These are phyloP conservation scores for Eucommia ulmoides DNA, from an alignment of 257 asterid species.

Conservation along the genomic window DNA sequence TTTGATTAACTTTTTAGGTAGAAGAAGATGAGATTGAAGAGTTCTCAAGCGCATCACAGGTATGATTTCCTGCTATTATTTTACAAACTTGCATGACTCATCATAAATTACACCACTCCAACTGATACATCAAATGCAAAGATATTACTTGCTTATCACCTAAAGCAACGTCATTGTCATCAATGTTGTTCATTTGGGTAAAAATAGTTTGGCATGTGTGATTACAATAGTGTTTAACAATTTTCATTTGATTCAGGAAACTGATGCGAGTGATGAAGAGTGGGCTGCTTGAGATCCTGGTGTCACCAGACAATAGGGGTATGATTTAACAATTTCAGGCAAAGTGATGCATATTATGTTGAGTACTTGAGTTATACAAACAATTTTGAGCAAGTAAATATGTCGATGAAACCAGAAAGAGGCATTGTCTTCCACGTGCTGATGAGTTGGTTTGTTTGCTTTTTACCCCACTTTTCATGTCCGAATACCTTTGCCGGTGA, in stretches of 20 bases:
- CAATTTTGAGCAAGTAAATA: too few species aligned
- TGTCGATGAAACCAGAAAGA: too few species aligned
- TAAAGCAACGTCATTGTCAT: neutral
- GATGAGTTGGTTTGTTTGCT: too few species aligned
- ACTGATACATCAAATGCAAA: neutral
- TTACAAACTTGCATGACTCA: neutral
- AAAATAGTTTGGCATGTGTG: neutral
- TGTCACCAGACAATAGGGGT: neutral
- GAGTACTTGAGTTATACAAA: too few species aligned
- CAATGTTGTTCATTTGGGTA: neutral
- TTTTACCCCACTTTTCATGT: too few species aligned
- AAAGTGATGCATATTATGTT: neutral
- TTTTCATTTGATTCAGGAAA: conserved; percentile 24
- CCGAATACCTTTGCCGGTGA: too few species aligned
- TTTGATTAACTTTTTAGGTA: neutral
- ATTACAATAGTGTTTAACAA: too few species aligned
- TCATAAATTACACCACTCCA: neutral
- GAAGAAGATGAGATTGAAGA: neutral
- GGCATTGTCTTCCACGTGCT: too few species aligned
- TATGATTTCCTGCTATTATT: neutral
- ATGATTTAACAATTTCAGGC: conserved; percentile 1
- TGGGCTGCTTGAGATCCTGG: conserved; percentile 34
- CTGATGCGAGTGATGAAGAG: conserved; percentile 65
- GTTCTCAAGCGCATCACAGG: neutral
- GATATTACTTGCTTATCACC: neutral